Conservation (phyloP, 345 rosid genomes). For the Eutrema japonicum region DNA sequence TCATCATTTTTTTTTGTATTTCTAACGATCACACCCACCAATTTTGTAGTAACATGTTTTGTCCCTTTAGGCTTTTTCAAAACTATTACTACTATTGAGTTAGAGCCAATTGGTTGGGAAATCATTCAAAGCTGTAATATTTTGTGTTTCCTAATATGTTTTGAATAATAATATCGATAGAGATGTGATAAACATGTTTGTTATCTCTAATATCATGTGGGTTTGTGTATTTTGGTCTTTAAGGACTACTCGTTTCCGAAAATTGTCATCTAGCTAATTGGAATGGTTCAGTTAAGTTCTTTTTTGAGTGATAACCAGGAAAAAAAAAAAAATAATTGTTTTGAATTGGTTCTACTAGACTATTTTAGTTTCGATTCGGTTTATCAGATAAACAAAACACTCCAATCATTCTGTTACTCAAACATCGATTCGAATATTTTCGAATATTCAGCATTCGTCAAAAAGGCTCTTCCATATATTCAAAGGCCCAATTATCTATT, state of each 20-base stretch:
- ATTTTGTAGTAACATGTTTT: conserved; percentile 40
- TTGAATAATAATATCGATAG: neutral
- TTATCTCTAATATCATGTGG: conserved; percentile 1
- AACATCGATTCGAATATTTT: neutral
- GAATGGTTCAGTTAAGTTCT: neutral
- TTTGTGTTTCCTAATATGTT: neutral
- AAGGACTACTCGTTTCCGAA: neutral
- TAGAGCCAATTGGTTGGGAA: conserved; percentile 40
- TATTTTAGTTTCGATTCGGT: neutral
- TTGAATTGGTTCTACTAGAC: neutral
- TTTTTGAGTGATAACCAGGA: neutral
- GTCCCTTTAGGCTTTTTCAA: conserved; percentile 27
- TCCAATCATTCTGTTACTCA: neutral
- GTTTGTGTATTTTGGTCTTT: neutral
- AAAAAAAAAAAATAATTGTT: neutral
- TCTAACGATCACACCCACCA: conserved; percentile 32
- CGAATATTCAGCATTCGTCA: neutral
- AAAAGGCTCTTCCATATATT: neutral
- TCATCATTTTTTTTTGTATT: conserved; percentile 13
- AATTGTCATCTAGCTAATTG: neutral
- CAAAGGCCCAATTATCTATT: neutral
- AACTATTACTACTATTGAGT: conserved; percentile 7
- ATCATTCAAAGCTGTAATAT: conserved; percentile 18
- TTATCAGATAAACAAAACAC: neutral
- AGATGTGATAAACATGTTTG: neutral